Base-by-base conservation (phyloP, 192 early-diverging fungal genomes). In the Thoreauomyces humboldtii region DNA sequence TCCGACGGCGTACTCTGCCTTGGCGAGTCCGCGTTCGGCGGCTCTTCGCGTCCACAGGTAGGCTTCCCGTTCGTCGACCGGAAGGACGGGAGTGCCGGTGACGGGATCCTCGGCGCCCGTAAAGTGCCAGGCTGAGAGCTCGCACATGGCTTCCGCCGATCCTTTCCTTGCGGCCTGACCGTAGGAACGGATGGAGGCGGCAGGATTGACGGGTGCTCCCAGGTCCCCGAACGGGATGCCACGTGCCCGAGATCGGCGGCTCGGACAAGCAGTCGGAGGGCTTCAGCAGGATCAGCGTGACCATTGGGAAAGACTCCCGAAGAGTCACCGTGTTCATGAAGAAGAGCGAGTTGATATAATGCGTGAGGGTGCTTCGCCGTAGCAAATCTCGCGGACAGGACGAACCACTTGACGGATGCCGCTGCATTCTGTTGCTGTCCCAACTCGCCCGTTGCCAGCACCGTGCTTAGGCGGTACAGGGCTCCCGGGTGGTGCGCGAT, bases 1-100 rank as follows among this genome's bases (percentile, higher is more conserved):
- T 11, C 57, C 57, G 34, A 59, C 57, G 24, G 57, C 57, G 41
- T 59, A 59, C 31, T 59, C 57, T 17, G 57, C 57, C 41, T 59
- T 5, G 4, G 57, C 22, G 12, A 59, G 41, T 0, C 57, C 57
- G 14, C 41, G 35, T 38, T 59, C 57, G n/a, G 57, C 57, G 7
- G 57, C 57, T 24, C 41, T 59, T 38, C 57, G 27, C 7, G 57
- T 37, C 57, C 57, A 59, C n/a, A 59, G 35, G 41, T 59, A 59
- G 27, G 57, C 57, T 35, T 59, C 57, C 37, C 41, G 36, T 12
- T 59, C 57, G 41, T 59, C 31, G 35, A 24, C 35, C 19, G 41
- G 36, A 19, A 59, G 37, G 22, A 59, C 12, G n/a, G 27, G 35
- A 7, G 35, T 36, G 19, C 37, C 34, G 34, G 35, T n/a, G 0